A percentile compares a stretch with the other conserved stretches of the same genome.
phyloP scores from a whole-genome alignment of 176 grass and related monocot genomes.

The Puya raimondii region DNA sequence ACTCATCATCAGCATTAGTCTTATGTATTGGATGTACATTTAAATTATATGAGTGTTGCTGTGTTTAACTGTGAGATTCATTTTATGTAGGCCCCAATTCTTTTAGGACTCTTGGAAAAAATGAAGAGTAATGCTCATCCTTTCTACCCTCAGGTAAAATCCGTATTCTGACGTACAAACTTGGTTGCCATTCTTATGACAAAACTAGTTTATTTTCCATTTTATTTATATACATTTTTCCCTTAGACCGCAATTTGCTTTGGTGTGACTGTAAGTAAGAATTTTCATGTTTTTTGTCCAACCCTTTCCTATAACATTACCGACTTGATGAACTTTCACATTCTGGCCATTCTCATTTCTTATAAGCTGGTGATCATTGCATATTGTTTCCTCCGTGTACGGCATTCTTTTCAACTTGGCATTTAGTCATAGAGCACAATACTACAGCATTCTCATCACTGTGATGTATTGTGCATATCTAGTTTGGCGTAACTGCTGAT shows the following conservation, averaged over 20 bases:
- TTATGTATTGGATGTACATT: background rate
- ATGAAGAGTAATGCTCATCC: conserved; percentile 33
- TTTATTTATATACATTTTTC: background rate
- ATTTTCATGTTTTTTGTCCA: background rate
- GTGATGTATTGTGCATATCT: background rate
- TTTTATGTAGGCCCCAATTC: conserved; percentile 47
- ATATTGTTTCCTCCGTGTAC: no score
- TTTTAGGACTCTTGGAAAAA: conserved; percentile 60
- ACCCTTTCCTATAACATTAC: background rate
- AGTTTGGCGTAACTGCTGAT: background rate
- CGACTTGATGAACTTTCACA: background rate
- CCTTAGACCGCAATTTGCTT: background rate
- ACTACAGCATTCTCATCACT: background rate
- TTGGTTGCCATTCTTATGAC: background rate
- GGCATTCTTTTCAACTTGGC: background rate
- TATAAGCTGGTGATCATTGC: no score
- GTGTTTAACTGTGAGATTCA: conserved; percentile 1
- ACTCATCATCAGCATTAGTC: background rate
- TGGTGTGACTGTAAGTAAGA: no score
- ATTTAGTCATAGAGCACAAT: background rate
- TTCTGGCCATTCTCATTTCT: background rate
- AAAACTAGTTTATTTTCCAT: background rate
- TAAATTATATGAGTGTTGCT: background rate
- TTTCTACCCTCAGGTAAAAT: conserved; percentile 76
- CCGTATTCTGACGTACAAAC: background rate